Percentiles rank a stretch among this genome's conserved stretches.
These are phyloP conservation scores for Yarrowia keelungensis DNA, from an alignment of 805 yeast species.

Conservation along the genomic window DNA sequence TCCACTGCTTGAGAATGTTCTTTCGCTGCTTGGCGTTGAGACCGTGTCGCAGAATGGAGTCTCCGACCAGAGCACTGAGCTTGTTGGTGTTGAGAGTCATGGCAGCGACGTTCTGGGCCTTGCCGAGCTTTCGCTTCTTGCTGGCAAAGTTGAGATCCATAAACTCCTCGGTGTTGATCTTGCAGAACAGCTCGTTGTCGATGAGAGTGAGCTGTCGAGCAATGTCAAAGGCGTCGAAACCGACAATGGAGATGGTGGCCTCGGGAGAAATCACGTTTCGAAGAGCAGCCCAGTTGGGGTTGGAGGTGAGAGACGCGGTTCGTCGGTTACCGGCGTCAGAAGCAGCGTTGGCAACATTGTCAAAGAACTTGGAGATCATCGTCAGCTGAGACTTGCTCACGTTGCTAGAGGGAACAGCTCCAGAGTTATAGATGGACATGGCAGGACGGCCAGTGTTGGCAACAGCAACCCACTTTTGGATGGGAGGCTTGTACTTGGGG, in stretches of 20 bases:
- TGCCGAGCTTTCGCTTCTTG: slow-evolving; percentile 46
- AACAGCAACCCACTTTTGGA: slow-evolving; percentile 31
- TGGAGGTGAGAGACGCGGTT: slow-evolving; percentile 28
- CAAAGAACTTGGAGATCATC: slow-evolving; percentile 37
- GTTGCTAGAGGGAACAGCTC: slow-evolving; percentile 41
- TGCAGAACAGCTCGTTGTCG: slow-evolving; percentile 47
- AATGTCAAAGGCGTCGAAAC: slow-evolving; percentile 48
- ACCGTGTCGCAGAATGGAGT: slow-evolving; percentile 47
- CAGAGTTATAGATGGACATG: slow-evolving; percentile 37
- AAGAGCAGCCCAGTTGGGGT: slow-evolving; percentile 36
- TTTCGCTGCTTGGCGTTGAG: slow-evolving; percentile 47
- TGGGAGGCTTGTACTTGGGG: slow-evolving; percentile 27
- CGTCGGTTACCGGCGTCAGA: slow-evolving; percentile 23
- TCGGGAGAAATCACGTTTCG: slow-evolving; percentile 34
- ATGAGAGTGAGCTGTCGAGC: slow-evolving; percentile 51
- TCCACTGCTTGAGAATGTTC: slow-evolving; percentile 51
- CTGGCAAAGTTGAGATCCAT: slow-evolving; percentile 49
- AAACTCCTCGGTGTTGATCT: slow-evolving; percentile 48
- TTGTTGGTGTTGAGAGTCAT: slow-evolving; percentile 49
- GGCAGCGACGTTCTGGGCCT: slow-evolving; percentile 48
- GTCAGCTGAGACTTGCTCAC: slow-evolving; percentile 46
- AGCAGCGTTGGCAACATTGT: slow-evolving; percentile 20
- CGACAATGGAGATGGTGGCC: slow-evolving; percentile 43
- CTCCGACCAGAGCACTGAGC: slow-evolving; percentile 51
- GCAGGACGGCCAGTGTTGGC: slow-evolving; percentile 36